Conservation (phyloP, 2,329 filamentous ascomycete species). For the Fonsecaea pugnacius region DNA sequence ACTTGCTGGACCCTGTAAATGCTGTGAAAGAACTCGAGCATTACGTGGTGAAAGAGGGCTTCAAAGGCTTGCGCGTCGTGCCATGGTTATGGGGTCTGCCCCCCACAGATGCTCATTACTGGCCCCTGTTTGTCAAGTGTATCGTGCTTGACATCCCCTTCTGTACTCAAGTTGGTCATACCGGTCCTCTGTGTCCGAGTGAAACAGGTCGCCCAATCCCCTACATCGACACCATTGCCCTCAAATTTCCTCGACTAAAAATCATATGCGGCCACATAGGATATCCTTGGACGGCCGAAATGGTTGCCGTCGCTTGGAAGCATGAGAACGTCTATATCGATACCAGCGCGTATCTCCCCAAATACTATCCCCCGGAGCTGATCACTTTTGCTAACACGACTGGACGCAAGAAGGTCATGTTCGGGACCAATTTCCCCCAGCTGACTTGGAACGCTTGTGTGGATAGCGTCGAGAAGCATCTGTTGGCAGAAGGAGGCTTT, state of each 20-base stretch:
- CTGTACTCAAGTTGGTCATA: conserved; percentile 40
- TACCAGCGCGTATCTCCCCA: conserved; percentile 36
- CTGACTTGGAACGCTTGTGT: conserved; percentile 37
- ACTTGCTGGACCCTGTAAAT: conserved; percentile 37
- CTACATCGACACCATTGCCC: conserved; percentile 38
- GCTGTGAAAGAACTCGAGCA: conserved; percentile 39
- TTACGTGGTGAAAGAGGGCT: conserved; percentile 39
- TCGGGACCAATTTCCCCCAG: conserved; percentile 40
- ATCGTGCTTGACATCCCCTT: conserved; percentile 40
- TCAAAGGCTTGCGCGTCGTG: conserved; percentile 38
- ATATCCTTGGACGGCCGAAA: conserved; percentile 38
- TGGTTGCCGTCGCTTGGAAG: conserved; percentile 38
- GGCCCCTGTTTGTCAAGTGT: conserved; percentile 40
- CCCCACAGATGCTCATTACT: conserved; percentile 39
- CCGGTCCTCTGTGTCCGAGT: conserved; percentile 38
- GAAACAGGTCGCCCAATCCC: conserved; percentile 39
- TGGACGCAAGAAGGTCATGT: conserved; percentile 38
- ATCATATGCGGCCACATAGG: conserved; percentile 38
- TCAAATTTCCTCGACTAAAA: conserved; percentile 37
- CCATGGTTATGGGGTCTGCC: conserved; percentile 40
- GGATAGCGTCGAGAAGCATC: conserved; percentile 27
- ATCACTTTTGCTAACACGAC: conserved; percentile 38
- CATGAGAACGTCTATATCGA: conserved; percentile 40
- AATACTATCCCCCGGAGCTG: conserved; percentile 38
- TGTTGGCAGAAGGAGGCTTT: conserved; percentile 10